Conservation (phyloP, 176 grass and related monocot species). For the Triticum urartu region DNA sequence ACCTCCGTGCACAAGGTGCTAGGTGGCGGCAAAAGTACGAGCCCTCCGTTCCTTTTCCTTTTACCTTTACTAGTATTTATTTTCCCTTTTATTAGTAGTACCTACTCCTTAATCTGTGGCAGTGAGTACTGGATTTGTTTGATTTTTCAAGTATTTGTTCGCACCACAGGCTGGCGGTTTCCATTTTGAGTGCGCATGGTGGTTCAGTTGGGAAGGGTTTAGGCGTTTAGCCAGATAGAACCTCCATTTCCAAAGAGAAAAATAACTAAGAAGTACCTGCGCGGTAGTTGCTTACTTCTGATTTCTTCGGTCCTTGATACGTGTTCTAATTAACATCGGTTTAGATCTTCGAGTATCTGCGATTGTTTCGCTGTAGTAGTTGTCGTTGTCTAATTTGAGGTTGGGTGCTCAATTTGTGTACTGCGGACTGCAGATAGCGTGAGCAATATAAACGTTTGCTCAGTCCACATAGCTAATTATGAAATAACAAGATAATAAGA, state of each 20-base stretch:
- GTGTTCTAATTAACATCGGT: background rate
- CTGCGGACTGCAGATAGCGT: background rate
- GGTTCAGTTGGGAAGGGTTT: background rate
- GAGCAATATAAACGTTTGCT: conserved; percentile 9
- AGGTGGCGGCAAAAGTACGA: conserved; percentile 81
- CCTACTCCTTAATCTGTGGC: background rate
- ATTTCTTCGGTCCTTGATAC: background rate
- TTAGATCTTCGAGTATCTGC: background rate
- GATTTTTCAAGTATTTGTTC: background rate
- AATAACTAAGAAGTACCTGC: background rate
- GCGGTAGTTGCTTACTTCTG: background rate
- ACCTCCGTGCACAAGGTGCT: conserved; percentile 72
- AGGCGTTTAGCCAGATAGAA: background rate
- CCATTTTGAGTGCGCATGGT: background rate
- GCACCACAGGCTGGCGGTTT: background rate
- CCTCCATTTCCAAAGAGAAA: too few relatives aligned
- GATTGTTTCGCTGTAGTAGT: background rate
- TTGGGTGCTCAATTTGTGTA: background rate
- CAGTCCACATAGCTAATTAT: background rate
- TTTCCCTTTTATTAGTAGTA: background rate
- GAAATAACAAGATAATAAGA: background rate
- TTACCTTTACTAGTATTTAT: background rate
- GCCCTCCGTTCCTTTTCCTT: background rate
- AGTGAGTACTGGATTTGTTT: background rate
- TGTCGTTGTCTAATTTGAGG: background rate